Percentiles rank a stretch among this genome's conserved stretches.
Evolutionary conservation across 306 rosid genomes (phyloP).

Genomic region (Acacia crassicarpa): DNA sequence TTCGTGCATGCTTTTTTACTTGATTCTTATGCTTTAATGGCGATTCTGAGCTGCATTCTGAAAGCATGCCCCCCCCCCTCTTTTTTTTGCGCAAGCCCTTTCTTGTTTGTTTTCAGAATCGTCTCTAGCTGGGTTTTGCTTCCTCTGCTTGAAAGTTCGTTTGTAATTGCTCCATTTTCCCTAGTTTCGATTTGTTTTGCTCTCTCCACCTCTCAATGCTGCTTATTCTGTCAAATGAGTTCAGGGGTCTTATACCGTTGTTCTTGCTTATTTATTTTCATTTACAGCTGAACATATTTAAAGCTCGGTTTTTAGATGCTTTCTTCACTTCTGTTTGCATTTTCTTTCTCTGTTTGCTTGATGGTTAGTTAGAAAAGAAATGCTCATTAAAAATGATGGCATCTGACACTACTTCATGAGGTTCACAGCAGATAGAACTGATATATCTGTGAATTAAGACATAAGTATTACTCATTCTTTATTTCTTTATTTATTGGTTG

Average conservation of each 20-base stretch:
- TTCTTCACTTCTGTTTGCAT: slow-evolving; percentile 1
- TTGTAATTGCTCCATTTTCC: slow-evolving; percentile 10
- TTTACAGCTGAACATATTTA: slow-evolving; percentile 6
- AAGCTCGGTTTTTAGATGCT: slow-evolving; percentile 27
- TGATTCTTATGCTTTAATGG: not conserved
- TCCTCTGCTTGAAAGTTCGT: not conserved
- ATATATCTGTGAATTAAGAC: not conserved
- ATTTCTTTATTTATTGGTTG: not conserved
- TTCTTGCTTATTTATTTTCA: slow-evolving; percentile 13
- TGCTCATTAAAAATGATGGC: not conserved
- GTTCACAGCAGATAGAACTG: not conserved
- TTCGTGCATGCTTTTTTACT: not conserved
- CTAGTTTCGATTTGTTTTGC: not conserved
- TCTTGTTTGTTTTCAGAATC: slow-evolving; percentile 15
- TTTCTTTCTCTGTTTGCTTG: slow-evolving; percentile 14
- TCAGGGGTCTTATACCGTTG: not conserved
- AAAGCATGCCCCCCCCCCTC: not conserved
- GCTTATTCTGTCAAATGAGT: not conserved
- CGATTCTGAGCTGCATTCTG: slow-evolving; percentile 12
- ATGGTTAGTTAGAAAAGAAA: not conserved
- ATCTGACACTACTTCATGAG: not conserved
- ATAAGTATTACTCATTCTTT: not conserved
- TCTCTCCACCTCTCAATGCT: not conserved
- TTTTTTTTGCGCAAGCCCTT: not conserved
- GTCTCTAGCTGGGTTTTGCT: slow-evolving; percentile 6